Base-by-base conservation (phyloP, 495 filamentous ascomycete genomes). In the Penicillium paxilli region DNA sequence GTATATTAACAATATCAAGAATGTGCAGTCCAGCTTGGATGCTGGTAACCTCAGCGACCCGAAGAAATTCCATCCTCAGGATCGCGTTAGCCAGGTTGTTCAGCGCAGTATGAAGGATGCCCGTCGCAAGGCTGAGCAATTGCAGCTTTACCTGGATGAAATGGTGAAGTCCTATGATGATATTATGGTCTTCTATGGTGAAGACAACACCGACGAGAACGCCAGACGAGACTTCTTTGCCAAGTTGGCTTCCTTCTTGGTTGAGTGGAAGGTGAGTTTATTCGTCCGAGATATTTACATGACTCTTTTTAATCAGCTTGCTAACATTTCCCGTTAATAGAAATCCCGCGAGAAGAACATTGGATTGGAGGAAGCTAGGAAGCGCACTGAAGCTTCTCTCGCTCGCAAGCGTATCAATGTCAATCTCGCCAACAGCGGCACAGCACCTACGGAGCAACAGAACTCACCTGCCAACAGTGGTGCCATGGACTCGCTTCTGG, bases 1-100 rank as follows among this genome's bases (percentile, higher is more conserved):
- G 60, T 98, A 98, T 71, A 93, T 97, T 54, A 87, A 90, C 68
- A 98, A 95, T 67, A 87, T 98, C 71, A 87, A 85, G 66, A 96
- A 96, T 65, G 86, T 98, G 35, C 94, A 98, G 67, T 80, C 80
- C 60, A 93, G 90, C 28, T 83, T 98, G 37, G 94, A 98, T 68
- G 87, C 87, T 4, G 94, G 94, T 53, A 98, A 97, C 68, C 79
- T 98, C 48, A 96, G 90, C 62, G 94, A 98, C 68, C 85, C 92
- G 24, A 96, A 92, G 81, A 96, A 94, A 62, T 98, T 98, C 77
- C 94, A 98, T 63, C 94, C 94, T 5, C 90, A 97, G 68, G 94
- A 98, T 69, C 89, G 95, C 35, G 92, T 97, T 45, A 87, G 87
- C 60, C 89, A 96, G 68, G 81, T 98, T 17, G 91, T 96, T 41